phyloP scores from a whole-genome alignment of 495 filamentous ascomycete genomes.

The Physcia stellaris region DNA sequence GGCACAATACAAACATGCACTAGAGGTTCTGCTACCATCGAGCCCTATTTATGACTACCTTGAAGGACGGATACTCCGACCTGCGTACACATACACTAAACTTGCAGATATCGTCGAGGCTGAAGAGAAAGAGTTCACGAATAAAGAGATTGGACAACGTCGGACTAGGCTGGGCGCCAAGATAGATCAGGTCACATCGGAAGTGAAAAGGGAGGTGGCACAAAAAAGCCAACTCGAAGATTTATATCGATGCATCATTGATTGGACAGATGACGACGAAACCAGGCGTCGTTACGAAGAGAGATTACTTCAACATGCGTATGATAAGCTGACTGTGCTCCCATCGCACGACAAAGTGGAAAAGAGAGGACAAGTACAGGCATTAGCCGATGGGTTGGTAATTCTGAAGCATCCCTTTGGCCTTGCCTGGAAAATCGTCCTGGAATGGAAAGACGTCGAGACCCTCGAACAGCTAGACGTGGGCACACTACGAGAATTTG shows the following conservation, averaged over 20 bases:
- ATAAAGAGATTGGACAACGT: slow-evolving; percentile 77
- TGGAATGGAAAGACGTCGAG: slow-evolving; percentile 80
- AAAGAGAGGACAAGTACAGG: slow-evolving; percentile 56
- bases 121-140: slow-evolving; percentile 84
- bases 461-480: slow-evolving; percentile 58
- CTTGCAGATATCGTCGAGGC: slow-evolving; percentile 75
- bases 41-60: slow-evolving; percentile 67
- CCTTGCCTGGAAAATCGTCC: slow-evolving; percentile 75
- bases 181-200: slow-evolving; percentile 64
- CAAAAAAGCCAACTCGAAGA: slow-evolving; percentile 53
- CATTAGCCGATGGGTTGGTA: slow-evolving; percentile 77
- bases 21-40: slow-evolving; percentile 62
- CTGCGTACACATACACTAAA: slow-evolving; percentile 65
- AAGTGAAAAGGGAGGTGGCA: slow-evolving; percentile 79
- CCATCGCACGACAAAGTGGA: slow-evolving; percentile 47
- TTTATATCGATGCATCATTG: slow-evolving; percentile 66
- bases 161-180: slow-evolving; percentile 78
- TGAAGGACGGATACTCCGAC: slow-evolving; percentile 73
- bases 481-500: slow-evolving; percentile 62
- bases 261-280: slow-evolving; percentile 84
- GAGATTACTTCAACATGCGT: slow-evolving; percentile 69
- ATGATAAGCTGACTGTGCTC: slow-evolving; percentile 58
- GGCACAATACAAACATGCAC: slow-evolving; percentile 54
- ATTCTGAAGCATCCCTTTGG: slow-evolving; percentile 88
- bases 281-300: slow-evolving; percentile 75